Conservation (phyloP, 768 basidiomycete genomes). For the Boletus subcaerulescens region DNA sequence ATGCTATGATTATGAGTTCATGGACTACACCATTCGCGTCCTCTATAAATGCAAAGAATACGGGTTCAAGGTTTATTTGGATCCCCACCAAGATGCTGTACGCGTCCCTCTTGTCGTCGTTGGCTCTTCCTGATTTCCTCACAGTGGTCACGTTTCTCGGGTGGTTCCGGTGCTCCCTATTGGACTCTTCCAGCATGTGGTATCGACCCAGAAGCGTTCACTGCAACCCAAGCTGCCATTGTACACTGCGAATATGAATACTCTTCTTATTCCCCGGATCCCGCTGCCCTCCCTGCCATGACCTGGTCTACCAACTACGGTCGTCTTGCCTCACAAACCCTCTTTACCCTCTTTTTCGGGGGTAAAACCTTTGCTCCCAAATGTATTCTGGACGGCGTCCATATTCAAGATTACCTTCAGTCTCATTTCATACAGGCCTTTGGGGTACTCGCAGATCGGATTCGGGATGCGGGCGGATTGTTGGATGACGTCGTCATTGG, state of each 20-base stretch:
- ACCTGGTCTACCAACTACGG: constrained; percentile 97
- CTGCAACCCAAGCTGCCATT: constrained; percentile 80
- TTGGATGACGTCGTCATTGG: constrained; percentile 89
- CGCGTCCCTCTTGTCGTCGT: constrained; percentile 31
- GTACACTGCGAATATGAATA: constrained; percentile 87
- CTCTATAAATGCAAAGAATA: constrained; percentile 89
- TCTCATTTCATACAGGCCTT: constrained; percentile 73
- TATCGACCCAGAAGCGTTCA: constrained; percentile 81
- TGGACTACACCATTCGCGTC: constrained; percentile 86
- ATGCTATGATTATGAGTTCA: constrained; percentile 85
- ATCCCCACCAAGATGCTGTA: constrained; percentile 95
- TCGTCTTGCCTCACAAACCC: constrained; percentile 79
- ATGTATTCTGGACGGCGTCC: constrained; percentile 85
- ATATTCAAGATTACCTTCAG: constrained; percentile 89
- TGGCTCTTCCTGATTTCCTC: not conserved
- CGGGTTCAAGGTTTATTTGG: constrained; percentile 90
- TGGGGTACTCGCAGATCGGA: constrained; percentile 70
- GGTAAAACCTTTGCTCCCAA: constrained; percentile 87
- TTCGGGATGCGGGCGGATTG: constrained; percentile 70
- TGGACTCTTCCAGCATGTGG: constrained; percentile 94
- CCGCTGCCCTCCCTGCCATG: constrained; percentile 84
- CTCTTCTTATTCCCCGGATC: constrained; percentile 52
- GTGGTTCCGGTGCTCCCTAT: constrained; percentile 91
- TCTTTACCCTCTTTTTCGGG: constrained; percentile 95
- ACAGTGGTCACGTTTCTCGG: constrained; percentile 94